These are phyloP conservation scores for Fraxinus xanthoxyloides DNA, from an alignment of 305 asterid genomes.

Conservation along the genomic window DNA sequence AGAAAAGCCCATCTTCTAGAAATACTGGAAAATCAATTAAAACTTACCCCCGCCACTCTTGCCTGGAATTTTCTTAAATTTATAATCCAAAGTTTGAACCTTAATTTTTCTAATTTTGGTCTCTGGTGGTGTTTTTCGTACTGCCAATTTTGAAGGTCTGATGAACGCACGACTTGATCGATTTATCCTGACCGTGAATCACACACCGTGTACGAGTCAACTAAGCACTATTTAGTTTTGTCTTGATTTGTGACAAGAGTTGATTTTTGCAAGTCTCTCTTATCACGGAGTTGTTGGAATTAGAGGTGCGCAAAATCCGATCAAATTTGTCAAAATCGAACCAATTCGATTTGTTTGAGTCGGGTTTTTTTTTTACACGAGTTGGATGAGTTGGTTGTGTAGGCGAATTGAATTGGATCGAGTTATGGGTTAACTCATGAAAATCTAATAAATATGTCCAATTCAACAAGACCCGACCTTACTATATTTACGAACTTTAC, in stretches of 20 bases:
- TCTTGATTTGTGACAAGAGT: neutral
- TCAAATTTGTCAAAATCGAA: no score
- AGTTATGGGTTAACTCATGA: no score
- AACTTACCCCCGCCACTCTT: conserved; percentile 27
- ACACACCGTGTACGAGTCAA: neutral
- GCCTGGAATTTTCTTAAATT: conserved; percentile 31
- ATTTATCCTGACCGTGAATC: conserved; percentile 18
- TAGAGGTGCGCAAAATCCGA: no score
- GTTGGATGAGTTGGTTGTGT: no score
- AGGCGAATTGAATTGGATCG: no score
- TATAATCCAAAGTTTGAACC: neutral
- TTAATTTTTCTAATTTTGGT: neutral
- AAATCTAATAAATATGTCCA: no score
- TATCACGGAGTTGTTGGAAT: neutral
- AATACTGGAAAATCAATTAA: conserved; percentile 24
- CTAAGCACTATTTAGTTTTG: neutral
- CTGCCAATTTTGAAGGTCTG: neutral
- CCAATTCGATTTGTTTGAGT: no score
- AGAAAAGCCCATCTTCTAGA: conserved; percentile 26
- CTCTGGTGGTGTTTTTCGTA: neutral
- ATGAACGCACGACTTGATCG: neutral
- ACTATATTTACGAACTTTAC: no score
- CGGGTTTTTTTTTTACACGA: no score
- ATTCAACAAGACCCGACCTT: no score
- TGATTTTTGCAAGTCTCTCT: neutral